A percentile compares a stretch with the other conserved stretches of the same genome.
Conservation (phyloP, 495 filamentous ascomycete species). For the Aspergillus hancockii region DNA sequence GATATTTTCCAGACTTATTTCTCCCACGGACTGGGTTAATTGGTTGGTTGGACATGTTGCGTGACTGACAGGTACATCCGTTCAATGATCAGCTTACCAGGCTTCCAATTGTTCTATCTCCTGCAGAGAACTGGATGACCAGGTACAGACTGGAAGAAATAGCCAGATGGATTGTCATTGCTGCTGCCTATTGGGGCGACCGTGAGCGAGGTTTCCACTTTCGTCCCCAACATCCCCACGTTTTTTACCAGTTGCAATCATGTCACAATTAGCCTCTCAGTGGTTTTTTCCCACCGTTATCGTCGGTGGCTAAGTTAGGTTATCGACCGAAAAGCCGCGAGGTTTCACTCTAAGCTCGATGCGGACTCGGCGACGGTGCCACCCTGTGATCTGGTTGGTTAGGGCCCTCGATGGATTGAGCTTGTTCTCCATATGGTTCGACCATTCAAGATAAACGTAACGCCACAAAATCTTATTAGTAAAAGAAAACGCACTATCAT, state of each 20-base stretch:
- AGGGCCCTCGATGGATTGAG: background rate
- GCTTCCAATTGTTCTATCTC: too few species aligned
- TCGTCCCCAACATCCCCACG: background rate
- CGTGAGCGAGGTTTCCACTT: background rate
- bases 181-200: background rate
- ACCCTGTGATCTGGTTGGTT: background rate
- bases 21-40: too few species aligned
- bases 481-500: background rate
- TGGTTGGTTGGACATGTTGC: too few species aligned
- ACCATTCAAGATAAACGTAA: slow-evolving; percentile 10
- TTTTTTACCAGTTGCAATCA: slow-evolving; percentile 2
- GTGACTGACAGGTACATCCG: too few species aligned
- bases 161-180: background rate
- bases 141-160: too few species aligned
- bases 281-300: background rate
- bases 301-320: background rate
- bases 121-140: too few species aligned
- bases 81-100: too few species aligned
- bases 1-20: too few species aligned
- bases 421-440: slow-evolving; percentile 8
- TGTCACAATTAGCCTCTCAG: background rate
- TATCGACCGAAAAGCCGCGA: background rate
- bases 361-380: background rate
- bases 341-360: background rate
- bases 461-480: slow-evolving; percentile 11